These are phyloP conservation scores for Gracilaria vermiculophylla DNA, from an alignment of 23 red algal genomes.

Conservation along the genomic window DNA sequence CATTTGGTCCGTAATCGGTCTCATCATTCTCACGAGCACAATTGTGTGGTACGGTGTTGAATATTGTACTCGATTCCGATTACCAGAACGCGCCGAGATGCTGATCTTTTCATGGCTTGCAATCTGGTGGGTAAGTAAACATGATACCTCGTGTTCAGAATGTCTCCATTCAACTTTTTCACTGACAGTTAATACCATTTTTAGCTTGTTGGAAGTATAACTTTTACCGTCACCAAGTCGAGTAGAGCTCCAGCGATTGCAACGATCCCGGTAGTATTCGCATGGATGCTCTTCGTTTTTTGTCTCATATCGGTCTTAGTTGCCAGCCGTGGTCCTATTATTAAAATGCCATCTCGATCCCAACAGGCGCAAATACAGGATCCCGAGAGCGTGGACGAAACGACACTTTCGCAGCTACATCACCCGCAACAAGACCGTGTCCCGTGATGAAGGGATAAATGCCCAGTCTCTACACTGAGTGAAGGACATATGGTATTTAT, in stretches of 20 bases:
- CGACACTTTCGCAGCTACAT: not conserved
- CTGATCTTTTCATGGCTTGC: slow-evolving; percentile 63
- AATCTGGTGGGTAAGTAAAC: slow-evolving; percentile 68
- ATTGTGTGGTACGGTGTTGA: slow-evolving; percentile 51
- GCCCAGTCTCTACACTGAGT: too few relatives aligned
- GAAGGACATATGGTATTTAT: too few relatives aligned
- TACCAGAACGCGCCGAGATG: slow-evolving; percentile 19
- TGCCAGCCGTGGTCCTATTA: not conserved
- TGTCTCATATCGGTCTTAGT: slow-evolving; percentile 34
- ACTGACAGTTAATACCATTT: too few relatives aligned
- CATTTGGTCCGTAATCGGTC: slow-evolving; percentile 34
- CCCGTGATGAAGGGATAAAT: too few relatives aligned
- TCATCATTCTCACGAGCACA: slow-evolving; percentile 34
- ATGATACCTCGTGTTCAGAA: too few relatives aligned
- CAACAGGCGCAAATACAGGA: not conserved
- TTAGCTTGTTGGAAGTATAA: slow-evolving; percentile 44
- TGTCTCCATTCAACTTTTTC: not conserved
- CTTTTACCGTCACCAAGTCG: slow-evolving; percentile 14
- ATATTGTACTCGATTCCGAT: slow-evolving; percentile 29
- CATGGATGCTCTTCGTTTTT: slow-evolving; percentile 50
- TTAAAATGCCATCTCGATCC: not conserved
- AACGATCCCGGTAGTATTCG: slow-evolving; percentile 42
- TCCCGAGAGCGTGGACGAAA: not conserved
- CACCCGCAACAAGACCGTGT: too few relatives aligned
- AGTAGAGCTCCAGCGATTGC: slow-evolving; percentile 20